phyloP scores from a whole-genome alignment of 371 early-diverging fungal genomes.

The Rhizomucor miehei region DNA sequence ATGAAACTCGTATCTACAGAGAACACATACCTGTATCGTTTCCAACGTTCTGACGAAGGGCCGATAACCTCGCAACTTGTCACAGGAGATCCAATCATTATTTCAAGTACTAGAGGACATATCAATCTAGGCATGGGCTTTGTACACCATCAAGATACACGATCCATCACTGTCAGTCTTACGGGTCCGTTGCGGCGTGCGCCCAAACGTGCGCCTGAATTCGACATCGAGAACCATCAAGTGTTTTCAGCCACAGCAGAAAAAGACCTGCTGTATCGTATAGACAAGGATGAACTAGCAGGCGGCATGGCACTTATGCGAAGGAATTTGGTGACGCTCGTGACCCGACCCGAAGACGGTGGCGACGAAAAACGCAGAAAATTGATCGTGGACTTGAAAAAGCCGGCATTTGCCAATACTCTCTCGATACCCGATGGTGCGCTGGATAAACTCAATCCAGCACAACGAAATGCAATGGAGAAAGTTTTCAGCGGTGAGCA shows the following conservation, averaged over 20 bases:
- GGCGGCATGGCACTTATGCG: constrained; percentile 66
- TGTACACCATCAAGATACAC: constrained; percentile 48
- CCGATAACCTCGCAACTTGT: constrained; percentile 50
- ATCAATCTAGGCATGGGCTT: constrained; percentile 80
- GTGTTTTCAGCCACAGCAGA: not conserved
- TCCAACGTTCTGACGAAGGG: too few species aligned
- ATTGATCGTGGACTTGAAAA: constrained; percentile 80
- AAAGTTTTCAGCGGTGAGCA: constrained; percentile 49
- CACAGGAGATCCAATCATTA: constrained; percentile 80
- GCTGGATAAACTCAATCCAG: constrained; percentile 51
- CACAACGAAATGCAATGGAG: constrained; percentile 62
- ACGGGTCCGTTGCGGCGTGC: constrained; percentile 66
- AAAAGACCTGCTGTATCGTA: constrained; percentile 51
- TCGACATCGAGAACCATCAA: constrained; percentile 30
- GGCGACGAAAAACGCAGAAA: constrained; percentile 51
- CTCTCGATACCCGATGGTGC: constrained; percentile 1
- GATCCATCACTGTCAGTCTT: constrained; percentile 53
- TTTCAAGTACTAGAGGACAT: constrained; percentile 75
- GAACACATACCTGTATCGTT: not conserved
- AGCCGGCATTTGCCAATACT: constrained; percentile 56
- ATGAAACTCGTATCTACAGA: constrained; percentile 1
- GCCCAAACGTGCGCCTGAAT: constrained; percentile 45
- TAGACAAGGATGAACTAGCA: constrained; percentile 83
- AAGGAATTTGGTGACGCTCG: constrained; percentile 73
- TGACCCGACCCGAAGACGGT: constrained; percentile 42